Evolutionary conservation across 768 basidiomycete species (phyloP), one percentile per base, ranked within the genome.

Genomic region (Gelatoporia subvermispora): DNA sequence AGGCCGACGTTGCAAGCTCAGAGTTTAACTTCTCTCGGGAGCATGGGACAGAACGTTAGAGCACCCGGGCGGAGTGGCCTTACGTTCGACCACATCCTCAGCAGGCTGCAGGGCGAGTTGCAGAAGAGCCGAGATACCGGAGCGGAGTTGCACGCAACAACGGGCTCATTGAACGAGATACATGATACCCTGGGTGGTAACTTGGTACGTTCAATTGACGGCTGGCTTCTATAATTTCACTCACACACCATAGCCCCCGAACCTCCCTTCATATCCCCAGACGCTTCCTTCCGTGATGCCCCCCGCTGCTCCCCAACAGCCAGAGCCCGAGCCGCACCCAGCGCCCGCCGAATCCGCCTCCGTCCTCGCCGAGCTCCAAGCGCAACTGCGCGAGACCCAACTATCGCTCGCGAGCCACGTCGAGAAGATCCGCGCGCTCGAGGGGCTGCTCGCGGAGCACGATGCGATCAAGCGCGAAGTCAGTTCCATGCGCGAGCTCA

Each of bases 121-220:
- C 86, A 88, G 69, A 96, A 95, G 70, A 93, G 90, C 60, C 81
- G 91, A 16, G 95, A 98, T 62, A 96, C 94, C 0, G 90, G 91
- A 13, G 75, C 84, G 0, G 94, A 98, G 61, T 72, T 99, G 3
- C 81, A 84, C 52, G 79, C 79, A 0, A 69, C 97, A 25, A 85
- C 79, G 15, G 78, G 78, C 11, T 76, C 88, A 3, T 90, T 99
- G 80, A 79, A 73, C 36, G 93, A 96, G n/a, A 89, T 97, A 38
- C 85, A 91, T 51, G 92, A 96, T 57, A 93, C 89, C 0, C 72
- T 99, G 4, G 87, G 88, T 28, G 95, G 95, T 2, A 77, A 80
- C 31, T 57, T 88, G 60, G 92, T 93, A 49, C 52, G 85, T 76
- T 23, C 17, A 18, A 9, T 43, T 25, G 37, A 9, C 28, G 39